A percentile compares a stretch with the other conserved stretches of the same genome.
phyloP scores from a whole-genome alignment of 768 basidiomycete genomes.

The Pluteus cervinus region DNA sequence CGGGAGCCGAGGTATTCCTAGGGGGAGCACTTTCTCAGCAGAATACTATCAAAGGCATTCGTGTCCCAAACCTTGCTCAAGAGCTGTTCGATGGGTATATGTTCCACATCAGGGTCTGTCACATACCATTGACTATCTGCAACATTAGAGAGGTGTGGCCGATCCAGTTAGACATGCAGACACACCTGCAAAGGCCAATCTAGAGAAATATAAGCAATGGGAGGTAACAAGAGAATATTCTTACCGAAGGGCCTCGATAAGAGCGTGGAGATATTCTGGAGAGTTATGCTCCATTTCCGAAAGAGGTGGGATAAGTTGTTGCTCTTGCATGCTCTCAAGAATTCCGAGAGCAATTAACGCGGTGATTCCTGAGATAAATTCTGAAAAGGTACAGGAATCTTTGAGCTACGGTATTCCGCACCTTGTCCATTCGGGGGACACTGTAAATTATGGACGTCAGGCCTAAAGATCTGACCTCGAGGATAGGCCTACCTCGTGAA shows the following conservation, averaged over 20 bases:
- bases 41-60: neutral
- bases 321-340: constrained; percentile 77
- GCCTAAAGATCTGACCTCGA: neutral
- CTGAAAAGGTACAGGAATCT: too few relatives aligned
- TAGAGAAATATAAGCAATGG: constrained; percentile 15
- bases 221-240: constrained; percentile 10
- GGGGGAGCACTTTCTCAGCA: constrained; percentile 7
- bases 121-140: constrained; percentile 86
- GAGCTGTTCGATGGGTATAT: constrained; percentile 76
- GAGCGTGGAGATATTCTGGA: constrained; percentile 77
- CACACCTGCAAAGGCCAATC: constrained; percentile 69
- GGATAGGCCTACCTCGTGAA: constrained; percentile 68
- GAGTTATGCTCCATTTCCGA: constrained; percentile 88
- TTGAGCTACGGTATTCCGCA: constrained; percentile 6
- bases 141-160: neutral
- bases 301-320: constrained; percentile 62
- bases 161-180: neutral
- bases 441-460: constrained; percentile 30
- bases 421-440: constrained; percentile 98
- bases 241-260: constrained; percentile 81
- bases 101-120: constrained; percentile 77
- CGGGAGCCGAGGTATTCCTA: constrained; percentile 84
- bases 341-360: constrained; percentile 92
- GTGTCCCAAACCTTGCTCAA: constrained; percentile 63
- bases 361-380: constrained; percentile 58